phyloP scores from a whole-genome alignment of 495 filamentous ascomycete species.

The Aspergillus cavernicola region DNA sequence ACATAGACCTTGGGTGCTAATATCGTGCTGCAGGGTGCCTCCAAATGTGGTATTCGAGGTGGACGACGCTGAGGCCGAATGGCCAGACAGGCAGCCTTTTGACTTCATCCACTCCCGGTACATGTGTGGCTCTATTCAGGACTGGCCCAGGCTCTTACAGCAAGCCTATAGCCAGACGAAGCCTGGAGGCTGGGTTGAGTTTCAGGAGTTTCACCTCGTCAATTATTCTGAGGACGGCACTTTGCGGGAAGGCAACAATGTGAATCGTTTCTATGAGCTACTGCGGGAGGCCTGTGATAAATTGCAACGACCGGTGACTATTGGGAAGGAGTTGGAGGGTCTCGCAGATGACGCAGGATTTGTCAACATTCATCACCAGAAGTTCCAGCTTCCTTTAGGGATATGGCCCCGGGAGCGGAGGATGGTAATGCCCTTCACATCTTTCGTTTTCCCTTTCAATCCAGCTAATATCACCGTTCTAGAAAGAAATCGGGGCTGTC shows the following conservation, averaged over 20 bases:
- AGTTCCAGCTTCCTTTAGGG: conserved; percentile 2
- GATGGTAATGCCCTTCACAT: conserved; percentile 1
- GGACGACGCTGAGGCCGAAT: conserved; percentile 45
- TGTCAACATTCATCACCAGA: background rate
- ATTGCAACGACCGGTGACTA: conserved; percentile 1
- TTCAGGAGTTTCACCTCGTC: conserved; percentile 5
- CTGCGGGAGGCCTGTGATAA: background rate
- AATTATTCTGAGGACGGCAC: conserved; percentile 1
- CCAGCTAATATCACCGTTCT: too few species aligned
- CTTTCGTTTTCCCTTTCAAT: too few species aligned
- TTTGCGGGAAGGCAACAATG: background rate
- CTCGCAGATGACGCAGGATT: background rate
- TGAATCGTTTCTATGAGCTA: conserved; percentile 2
- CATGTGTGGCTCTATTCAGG: conserved; percentile 45
- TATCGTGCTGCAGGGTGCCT: conserved; percentile 31
- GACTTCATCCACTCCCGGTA: conserved; percentile 56
- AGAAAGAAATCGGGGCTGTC: conserved; percentile 4
- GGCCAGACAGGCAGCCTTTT: conserved; percentile 42
- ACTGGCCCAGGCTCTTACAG: conserved; percentile 44
- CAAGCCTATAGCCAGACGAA: conserved; percentile 9
- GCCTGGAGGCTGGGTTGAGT: conserved; percentile 7
- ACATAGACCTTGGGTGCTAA: background rate
- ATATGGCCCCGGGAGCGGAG: conserved; percentile 4
- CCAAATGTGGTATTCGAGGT: conserved; percentile 51
- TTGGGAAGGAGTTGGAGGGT: background rate